Conservation (phyloP, 2,329 filamentous ascomycete genomes). For the Fusarium continuum region DNA sequence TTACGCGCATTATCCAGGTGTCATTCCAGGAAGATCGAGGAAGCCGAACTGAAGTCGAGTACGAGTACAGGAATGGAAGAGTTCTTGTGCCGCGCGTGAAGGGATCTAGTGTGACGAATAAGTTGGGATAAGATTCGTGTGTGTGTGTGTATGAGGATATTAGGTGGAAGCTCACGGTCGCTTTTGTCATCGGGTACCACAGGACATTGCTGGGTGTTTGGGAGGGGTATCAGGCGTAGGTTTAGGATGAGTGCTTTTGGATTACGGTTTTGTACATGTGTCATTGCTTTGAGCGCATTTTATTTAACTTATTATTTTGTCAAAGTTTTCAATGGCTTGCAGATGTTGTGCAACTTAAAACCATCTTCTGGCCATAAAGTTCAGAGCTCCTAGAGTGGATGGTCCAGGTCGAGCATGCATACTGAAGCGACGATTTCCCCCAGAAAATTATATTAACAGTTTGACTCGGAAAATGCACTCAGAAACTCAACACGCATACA, state of each 20-base stretch:
- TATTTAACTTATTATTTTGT: too few species aligned
- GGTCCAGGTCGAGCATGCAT: too few species aligned
- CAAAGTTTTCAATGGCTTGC: too few species aligned
- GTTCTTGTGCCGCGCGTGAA: slow-evolving; percentile 2
- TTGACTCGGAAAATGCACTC: too few species aligned
- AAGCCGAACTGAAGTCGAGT: slow-evolving; percentile 3
- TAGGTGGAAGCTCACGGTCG: not conserved
- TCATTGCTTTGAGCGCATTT: too few species aligned
- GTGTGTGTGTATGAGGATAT: not conserved
- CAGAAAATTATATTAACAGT: too few species aligned
- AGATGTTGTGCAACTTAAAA: too few species aligned
- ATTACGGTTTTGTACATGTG: not conserved
- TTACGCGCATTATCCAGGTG: not conserved
- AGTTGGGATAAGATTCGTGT: not conserved
- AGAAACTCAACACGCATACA: too few species aligned
- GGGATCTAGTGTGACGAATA: not conserved
- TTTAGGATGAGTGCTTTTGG: not conserved
- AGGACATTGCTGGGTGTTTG: not conserved
- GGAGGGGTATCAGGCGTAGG: not conserved
- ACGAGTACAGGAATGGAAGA: slow-evolving; percentile 1
- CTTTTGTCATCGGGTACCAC: not conserved
- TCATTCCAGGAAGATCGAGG: slow-evolving; percentile 14
- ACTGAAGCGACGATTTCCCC: too few species aligned
- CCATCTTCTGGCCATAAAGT: too few species aligned
- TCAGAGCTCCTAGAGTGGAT: too few species aligned